Evolutionary conservation across 148 eudicot species (phyloP).

Genomic region (Rhododendron vialii): DNA sequence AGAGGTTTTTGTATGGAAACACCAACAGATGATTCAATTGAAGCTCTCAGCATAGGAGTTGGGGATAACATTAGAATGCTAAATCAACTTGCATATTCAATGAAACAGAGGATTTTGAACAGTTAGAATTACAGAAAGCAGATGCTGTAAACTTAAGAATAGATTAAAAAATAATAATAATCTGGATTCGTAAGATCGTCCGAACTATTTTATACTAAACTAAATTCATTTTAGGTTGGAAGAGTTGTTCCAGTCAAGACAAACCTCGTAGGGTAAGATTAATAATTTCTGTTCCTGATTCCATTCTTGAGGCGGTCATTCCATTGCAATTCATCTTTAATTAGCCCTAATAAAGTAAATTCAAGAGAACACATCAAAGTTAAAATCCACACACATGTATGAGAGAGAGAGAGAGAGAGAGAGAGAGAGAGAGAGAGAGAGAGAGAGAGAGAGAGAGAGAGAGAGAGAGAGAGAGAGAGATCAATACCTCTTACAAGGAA

Average conservation of each 20-base stretch:
- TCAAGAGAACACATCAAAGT: not conserved
- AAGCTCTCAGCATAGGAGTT: not conserved
- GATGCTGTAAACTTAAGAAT: not conserved
- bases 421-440: not conserved
- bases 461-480: not conserved
- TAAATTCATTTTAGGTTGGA: not conserved
- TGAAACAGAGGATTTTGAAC: not conserved
- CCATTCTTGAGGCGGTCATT: not conserved
- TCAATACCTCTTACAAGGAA: not conserved
- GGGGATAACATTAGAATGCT: not conserved
- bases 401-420: not conserved
- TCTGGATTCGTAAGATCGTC: not conserved
- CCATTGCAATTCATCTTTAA: conserved; percentile 4
- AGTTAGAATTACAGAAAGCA: not conserved
- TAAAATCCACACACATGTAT: not conserved
- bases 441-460: conserved; percentile 2
- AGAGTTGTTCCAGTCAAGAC: conserved; percentile 1
- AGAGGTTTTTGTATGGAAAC: not conserved
- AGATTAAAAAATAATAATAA: no score
- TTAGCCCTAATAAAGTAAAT: not conserved
- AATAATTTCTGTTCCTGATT: not conserved
- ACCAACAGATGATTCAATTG: not conserved
- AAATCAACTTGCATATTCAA: not conserved
- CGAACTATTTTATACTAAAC: not conserved
- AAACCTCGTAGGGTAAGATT: not conserved